Percentiles rank a stretch among this genome's conserved stretches.
Conservation (phyloP, 768 basidiomycete species). For the Chalciporus pseudorubinellus region DNA sequence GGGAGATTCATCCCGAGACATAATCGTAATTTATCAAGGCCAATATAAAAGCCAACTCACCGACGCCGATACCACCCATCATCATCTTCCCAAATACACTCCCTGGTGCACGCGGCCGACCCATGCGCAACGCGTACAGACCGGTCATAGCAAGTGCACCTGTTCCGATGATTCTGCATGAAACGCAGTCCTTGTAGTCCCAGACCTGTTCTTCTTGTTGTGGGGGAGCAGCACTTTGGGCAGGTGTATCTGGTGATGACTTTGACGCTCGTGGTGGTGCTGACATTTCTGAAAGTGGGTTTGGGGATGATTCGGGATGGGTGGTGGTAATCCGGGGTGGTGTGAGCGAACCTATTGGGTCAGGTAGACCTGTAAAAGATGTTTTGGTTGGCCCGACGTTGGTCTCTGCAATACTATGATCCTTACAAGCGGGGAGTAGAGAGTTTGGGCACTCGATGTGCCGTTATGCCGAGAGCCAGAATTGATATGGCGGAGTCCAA, state of each 20-base stretch:
- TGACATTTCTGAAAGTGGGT: conserved; percentile 12
- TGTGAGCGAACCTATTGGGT: neutral
- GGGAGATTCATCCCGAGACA: neutral
- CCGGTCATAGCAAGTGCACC: conserved; percentile 62
- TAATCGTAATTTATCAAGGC: too few relatives aligned
- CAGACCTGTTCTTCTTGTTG: conserved; percentile 8
- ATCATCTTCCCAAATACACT: conserved; percentile 58
- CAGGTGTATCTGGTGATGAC: neutral
- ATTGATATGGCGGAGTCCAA: too few relatives aligned
- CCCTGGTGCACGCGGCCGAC: conserved; percentile 62
- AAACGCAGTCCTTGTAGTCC: conserved; percentile 54
- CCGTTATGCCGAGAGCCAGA: too few relatives aligned
- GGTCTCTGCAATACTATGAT: too few relatives aligned
- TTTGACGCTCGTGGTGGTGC: conserved; percentile 15
- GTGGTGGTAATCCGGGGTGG: too few relatives aligned
- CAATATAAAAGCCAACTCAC: conserved; percentile 35
- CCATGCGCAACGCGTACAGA: conserved; percentile 63
- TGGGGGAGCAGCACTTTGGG: neutral
- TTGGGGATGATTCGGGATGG: neutral
- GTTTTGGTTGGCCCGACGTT: too few relatives aligned
- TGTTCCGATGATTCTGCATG: conserved; percentile 68
- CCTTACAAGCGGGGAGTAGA: too few relatives aligned
- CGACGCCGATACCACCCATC: conserved; percentile 60
- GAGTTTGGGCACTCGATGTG: too few relatives aligned
- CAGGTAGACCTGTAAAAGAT: neutral